These are phyloP conservation scores for Centella asiatica DNA, from an alignment of 129 eudicot species.

Conservation along the genomic window DNA sequence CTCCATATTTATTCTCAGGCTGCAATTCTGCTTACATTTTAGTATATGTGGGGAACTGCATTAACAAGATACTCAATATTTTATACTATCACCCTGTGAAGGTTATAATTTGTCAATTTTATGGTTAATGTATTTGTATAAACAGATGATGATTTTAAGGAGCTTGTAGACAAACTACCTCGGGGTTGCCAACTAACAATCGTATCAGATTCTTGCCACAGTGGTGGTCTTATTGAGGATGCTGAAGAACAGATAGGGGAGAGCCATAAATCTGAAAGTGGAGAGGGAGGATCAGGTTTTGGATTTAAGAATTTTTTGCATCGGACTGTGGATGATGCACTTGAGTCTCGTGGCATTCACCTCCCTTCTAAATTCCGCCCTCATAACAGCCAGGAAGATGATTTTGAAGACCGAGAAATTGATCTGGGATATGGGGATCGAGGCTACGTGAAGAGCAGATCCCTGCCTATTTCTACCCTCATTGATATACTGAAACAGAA, in stretches of 20 bases:
- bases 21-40: too few relatives aligned
- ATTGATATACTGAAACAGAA: constrained; percentile 70
- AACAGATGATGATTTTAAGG: constrained; percentile 90
- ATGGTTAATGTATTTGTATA: not conserved
- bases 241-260: constrained; percentile 87
- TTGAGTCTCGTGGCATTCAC: constrained; percentile 79
- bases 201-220: constrained; percentile 93
- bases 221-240: constrained; percentile 89
- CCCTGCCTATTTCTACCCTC: constrained; percentile 76
- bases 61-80: too few relatives aligned
- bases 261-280: constrained; percentile 18
- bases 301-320: constrained; percentile 65
- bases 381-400: constrained; percentile 18
- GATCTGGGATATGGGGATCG: constrained; percentile 24
- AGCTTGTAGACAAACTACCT: constrained; percentile 74
- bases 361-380: constrained; percentile 50
- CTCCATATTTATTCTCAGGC: too few relatives aligned
- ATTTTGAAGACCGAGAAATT: constrained; percentile 21
- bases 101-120: not conserved
- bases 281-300: constrained; percentile 30
- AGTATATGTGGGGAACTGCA: too few relatives aligned
- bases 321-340: constrained; percentile 45
- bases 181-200: constrained; percentile 82
- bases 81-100: too few relatives aligned
- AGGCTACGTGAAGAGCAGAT: constrained; percentile 55